Base-by-base conservation (phyloP, 2,329 filamentous ascomycete genomes). In the Talaromyces sp. region DNA sequence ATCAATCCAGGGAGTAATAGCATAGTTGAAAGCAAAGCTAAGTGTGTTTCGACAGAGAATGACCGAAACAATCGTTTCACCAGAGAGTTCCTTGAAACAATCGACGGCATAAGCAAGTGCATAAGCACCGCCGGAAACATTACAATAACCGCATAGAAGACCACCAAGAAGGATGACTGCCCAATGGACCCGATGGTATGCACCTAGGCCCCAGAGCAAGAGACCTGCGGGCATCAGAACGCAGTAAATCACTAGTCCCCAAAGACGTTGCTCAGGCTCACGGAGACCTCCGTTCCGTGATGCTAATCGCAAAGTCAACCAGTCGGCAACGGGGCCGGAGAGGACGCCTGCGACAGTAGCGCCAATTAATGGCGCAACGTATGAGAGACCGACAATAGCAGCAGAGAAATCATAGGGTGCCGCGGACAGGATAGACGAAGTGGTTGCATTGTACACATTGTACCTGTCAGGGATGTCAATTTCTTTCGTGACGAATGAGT, bases 21-120 rank as follows among this genome's bases (percentile, higher is more conserved):
- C 83, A 70, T 87, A 86, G 33, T 78, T 76, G 35, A 84, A 76
- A 11, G 54, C 66, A 57, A 67, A 67, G 47, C 66, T 67, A 24
- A 67, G 60, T 2, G 6, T 83, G 66, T 84, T 84, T 10, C 83
- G 73, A 13, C 82, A 73, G 1, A 84, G 67, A 41, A 84, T 84
- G 11, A 84, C 81, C 3, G 81, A 81, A 9, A 83, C 79, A 64
- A 84, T 80, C 1, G 82, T 80, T 68, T 85, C 82, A 0, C 81
- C 82, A 49, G 77, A 77, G 4, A 84, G 69, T 9, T 80, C 82
- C 39, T 79, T 78, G 67, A 84, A 85, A 19, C 74, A 78, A 67
- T 84, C 83, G 45, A 84, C 81, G 66, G 78, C 77, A 66, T 85
- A 84, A 22, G 75, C 75, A 24, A 84, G 73, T 27, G 74, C 77